These are phyloP conservation scores for Microcos paniculata DNA, from an alignment of 345 rosid species.

Conservation along the genomic window DNA sequence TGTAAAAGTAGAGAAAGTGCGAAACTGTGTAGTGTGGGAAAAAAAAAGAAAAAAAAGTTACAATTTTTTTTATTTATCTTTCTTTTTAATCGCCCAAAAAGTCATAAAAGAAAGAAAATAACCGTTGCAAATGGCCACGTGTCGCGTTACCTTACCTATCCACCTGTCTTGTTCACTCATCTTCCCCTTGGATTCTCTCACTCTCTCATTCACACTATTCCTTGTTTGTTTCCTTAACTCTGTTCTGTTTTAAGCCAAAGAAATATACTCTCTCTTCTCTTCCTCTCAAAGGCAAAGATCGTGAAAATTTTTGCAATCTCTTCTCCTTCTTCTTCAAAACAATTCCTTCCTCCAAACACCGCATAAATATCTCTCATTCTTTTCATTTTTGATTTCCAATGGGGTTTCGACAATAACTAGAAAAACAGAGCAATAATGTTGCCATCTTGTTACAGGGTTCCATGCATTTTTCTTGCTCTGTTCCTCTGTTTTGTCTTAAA, in stretches of 20 bases:
- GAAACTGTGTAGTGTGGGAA: neutral
- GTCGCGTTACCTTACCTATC: conserved; percentile 33
- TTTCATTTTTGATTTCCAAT: conserved; percentile 19
- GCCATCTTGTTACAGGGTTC: conserved; percentile 26
- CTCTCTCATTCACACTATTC: conserved; percentile 8
- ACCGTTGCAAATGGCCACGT: conserved; percentile 54
- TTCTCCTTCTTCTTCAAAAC: conserved; percentile 15
- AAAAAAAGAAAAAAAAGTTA: neutral
- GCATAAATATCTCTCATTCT: neutral
- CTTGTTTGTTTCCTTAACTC: conserved; percentile 20
- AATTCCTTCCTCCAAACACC: neutral
- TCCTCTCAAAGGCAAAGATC: conserved; percentile 21
- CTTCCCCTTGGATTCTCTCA: conserved; percentile 34
- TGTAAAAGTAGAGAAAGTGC: neutral
- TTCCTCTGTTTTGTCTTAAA: conserved; percentile 37
- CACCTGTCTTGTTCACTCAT: conserved; percentile 55
- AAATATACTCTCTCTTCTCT: conserved; percentile 8
- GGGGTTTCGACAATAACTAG: conserved; percentile 29
- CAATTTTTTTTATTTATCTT: no score
- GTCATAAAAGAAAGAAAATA: conserved; percentile 28
- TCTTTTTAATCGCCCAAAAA: neutral
- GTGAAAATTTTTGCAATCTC: conserved; percentile 22
- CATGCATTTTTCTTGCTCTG: conserved; percentile 21
- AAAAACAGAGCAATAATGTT: conserved; percentile 37
- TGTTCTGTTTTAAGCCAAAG: conserved; percentile 23